These are phyloP conservation scores for Magnaporthiopsis incrustans DNA, from an alignment of 2,329 filamentous ascomycete genomes.

Conservation along the genomic window DNA sequence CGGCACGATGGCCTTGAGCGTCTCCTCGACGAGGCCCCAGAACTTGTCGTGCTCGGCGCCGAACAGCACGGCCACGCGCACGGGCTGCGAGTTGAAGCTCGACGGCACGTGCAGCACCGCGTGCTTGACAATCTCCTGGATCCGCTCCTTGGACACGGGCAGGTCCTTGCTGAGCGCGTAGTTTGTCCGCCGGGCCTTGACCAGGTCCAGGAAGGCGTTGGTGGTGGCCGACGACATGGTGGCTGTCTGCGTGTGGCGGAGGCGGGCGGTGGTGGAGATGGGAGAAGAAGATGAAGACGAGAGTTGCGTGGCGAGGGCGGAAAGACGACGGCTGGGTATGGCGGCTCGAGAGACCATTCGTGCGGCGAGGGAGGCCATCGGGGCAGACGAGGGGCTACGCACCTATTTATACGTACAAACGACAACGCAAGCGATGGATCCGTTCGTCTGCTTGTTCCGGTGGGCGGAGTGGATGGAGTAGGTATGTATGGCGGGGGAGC, in stretches of 20 bases:
- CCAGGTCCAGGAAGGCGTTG: slow-evolving; percentile 51
- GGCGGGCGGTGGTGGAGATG: not conserved
- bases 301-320: not conserved
- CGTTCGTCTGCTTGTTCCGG: not conserved
- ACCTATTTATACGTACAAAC: not conserved
- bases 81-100: slow-evolving; percentile 84
- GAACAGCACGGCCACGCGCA: slow-evolving; percentile 70
- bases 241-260: slow-evolving; percentile 21
- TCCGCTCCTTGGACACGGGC: slow-evolving; percentile 45
- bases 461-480: too few relatives aligned
- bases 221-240: slow-evolving; percentile 33
- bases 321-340: slow-evolving; percentile 3
- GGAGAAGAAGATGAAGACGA: not conserved
- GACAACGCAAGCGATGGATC: not conserved
- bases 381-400: not conserved
- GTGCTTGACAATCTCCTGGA: slow-evolving; percentile 58
- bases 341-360: not conserved
- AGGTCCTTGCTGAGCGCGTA: slow-evolving; percentile 61
- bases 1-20: slow-evolving; percentile 61
- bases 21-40: slow-evolving; percentile 65
- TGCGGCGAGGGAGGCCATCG: slow-evolving; percentile 1
- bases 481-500: not conserved
- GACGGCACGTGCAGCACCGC: slow-evolving; percentile 64
- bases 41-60: slow-evolving; percentile 79
- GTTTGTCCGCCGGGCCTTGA: slow-evolving; percentile 60